phyloP scores from a whole-genome alignment of 345 rosid species.

The Boechera divaricarpa region DNA sequence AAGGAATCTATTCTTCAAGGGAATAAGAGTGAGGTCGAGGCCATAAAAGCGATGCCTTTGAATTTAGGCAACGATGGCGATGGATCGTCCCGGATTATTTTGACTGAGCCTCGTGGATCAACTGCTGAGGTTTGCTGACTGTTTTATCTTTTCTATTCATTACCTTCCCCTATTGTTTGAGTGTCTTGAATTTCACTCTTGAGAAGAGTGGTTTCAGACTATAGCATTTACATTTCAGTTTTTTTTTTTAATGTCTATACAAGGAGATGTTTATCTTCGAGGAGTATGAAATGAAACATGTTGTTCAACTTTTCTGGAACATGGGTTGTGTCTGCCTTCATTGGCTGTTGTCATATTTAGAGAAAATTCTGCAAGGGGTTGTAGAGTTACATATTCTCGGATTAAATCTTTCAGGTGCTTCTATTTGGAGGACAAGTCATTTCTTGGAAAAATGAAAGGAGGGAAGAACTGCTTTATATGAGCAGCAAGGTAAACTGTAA shows the following conservation, averaged over 20 bases:
- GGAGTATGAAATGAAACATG: not conserved
- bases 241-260: not conserved
- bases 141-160: not conserved
- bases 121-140: constrained; percentile 66
- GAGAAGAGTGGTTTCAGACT: not conserved
- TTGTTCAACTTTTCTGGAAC: too few relatives aligned
- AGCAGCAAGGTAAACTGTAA: constrained; percentile 72
- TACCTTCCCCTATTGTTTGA: not conserved
- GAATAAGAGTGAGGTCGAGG: constrained; percentile 4
- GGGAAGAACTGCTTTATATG: constrained; percentile 84
- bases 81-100: constrained; percentile 68
- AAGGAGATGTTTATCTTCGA: not conserved
- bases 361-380: not conserved
- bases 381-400: constrained; percentile 2
- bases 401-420: constrained; percentile 70
- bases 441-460: constrained; percentile 92
- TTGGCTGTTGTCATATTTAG: not conserved
- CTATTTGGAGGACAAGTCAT: constrained; percentile 86
- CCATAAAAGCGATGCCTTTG: constrained; percentile 65
- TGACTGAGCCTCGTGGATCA: constrained; percentile 85
- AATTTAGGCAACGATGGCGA: constrained; percentile 64
- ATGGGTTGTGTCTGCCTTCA: not conserved
- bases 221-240: not conserved
- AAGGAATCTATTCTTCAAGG: constrained; percentile 38
- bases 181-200: not conserved